A percentile compares a stretch with the other conserved stretches of the same genome.
Conservation (phyloP, 2,329 filamentous ascomycete species). For the Alternaria brassicae region DNA sequence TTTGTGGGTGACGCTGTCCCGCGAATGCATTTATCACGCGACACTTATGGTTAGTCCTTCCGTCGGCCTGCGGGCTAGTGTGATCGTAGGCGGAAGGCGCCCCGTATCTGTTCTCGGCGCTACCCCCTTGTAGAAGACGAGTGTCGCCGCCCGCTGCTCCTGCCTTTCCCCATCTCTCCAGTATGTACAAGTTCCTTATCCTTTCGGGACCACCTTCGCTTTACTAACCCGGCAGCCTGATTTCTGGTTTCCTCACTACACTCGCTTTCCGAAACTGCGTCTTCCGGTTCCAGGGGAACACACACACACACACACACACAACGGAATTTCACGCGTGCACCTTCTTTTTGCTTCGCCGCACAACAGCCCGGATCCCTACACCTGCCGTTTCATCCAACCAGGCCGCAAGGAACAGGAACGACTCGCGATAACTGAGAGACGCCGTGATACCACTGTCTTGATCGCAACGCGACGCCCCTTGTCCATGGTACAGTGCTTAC, state of each 20-base stretch:
- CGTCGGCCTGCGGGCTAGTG: neutral
- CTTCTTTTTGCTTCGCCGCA: neutral
- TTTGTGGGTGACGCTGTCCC: neutral
- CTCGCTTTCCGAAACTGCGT: constrained; percentile 30
- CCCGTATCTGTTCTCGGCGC: constrained; percentile 5
- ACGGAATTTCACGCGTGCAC: constrained; percentile 3
- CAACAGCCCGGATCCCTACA: constrained; percentile 12
- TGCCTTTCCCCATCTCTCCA: neutral
- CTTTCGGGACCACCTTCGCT: constrained; percentile 16
- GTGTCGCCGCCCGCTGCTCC: constrained; percentile 6
- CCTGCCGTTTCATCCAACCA: neutral
- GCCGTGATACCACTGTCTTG: constrained; percentile 5
- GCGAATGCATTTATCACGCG: neutral
- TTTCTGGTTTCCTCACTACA: constrained; percentile 21
- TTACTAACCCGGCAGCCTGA: constrained; percentile 6
- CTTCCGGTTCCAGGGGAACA: constrained; percentile 22
- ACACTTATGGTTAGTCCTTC: neutral
- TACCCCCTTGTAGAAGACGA: constrained; percentile 9
- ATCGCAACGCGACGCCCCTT: constrained; percentile 38
- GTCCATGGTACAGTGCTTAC: constrained; percentile 25
- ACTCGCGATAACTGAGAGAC: constrained; percentile 2
- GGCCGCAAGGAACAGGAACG: constrained; percentile 16
- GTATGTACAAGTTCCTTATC: constrained; percentile 2
- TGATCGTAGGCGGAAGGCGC: constrained; percentile 1
- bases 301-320: constrained; percentile 6